phyloP scores from a whole-genome alignment of 2,329 filamentous ascomycete species.

The Triangularia setosa region DNA sequence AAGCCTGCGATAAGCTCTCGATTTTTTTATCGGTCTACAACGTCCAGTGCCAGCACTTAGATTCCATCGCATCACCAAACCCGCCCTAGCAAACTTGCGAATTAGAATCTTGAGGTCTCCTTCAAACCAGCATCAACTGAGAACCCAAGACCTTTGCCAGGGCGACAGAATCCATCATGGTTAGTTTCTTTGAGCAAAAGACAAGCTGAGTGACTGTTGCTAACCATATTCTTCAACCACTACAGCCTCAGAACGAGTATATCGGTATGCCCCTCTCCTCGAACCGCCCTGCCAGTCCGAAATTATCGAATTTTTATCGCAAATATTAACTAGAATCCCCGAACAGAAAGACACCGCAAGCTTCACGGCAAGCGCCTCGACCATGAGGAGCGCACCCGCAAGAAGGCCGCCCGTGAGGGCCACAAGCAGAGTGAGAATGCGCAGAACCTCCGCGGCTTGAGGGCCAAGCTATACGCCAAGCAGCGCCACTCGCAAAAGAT shows the following conservation, averaged over 20 bases:
- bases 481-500: slow-evolving; percentile 97
- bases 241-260: slow-evolving; percentile 77
- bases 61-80: slow-evolving; percentile 5
- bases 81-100: neutral
- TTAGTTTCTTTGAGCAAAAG: slow-evolving; percentile 11
- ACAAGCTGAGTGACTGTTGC: slow-evolving; percentile 1
- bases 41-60: slow-evolving; percentile 1
- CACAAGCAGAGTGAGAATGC: slow-evolving; percentile 87
- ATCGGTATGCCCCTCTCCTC: slow-evolving; percentile 45
- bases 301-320: slow-evolving; percentile 35
- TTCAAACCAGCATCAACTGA: neutral
- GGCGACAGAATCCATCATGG: slow-evolving; percentile 22
- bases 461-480: slow-evolving; percentile 91
- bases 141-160: slow-evolving; percentile 16
- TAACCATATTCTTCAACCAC: slow-evolving; percentile 18
- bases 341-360: slow-evolving; percentile 28
- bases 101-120: neutral
- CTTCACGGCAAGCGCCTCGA: slow-evolving; percentile 55
- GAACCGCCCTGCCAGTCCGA: neutral
- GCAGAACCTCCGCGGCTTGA: slow-evolving; percentile 85
- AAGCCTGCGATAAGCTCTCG: slow-evolving; percentile 16
- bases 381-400: slow-evolving; percentile 84
- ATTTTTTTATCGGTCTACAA: slow-evolving; percentile 25
- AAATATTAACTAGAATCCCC: slow-evolving; percentile 5
- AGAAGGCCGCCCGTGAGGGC: slow-evolving; percentile 80